Base-by-base conservation (phyloP, 768 basidiomycete genomes). In the Peribolospora kevripleyi region DNA sequence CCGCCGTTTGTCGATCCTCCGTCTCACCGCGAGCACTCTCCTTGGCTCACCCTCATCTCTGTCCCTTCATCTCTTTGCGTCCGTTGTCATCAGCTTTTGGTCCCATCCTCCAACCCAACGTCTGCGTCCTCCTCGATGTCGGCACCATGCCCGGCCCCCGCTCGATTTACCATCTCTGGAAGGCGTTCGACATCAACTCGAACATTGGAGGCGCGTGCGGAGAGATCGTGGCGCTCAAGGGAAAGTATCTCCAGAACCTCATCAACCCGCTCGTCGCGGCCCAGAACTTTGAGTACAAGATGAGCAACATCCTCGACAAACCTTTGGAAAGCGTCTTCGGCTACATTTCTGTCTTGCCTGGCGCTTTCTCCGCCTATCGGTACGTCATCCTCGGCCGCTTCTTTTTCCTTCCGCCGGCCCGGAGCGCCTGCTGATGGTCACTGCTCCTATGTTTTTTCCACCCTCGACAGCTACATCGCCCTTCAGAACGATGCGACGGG, bases 221-320 rank as follows among this genome's bases (percentile, higher is more conserved):
- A n/a, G 91, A 97, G 68, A 64, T 64, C 43, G 62, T 63, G 6
- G 61, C 61, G 37, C 82, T 88, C 69, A 95, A 93, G 66, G 91
- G 90, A 57, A 65, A 61, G 48, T 63, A 60, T 46, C 42, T 37
- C 41, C 13, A 14, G 14, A n/a, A 14, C 11, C 58, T 53, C 52
- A 62, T 86, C 58, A 95, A 93, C 64, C 88, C 88, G 0, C 71
- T 93, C 5, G 69, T 65, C 14, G 88, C 90, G 1, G 84, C 87
- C 0, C 90, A 93, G 65, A 91, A 93, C 65, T 95, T 91, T 64
- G 85, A 90, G 68, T 91, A 91, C 70, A 91, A 90, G 68, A 75
- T 85, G 80, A 78, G 76, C 25, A 53, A 61, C 55, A 60, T 61
- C 40, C 58, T 62, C 48, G 63, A 64, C 55, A 64, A 65, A 57